A percentile compares a stretch with the other conserved stretches of the same genome.
phyloP scores from a whole-genome alignment of 164 flowering plant species.

The Santalum album region DNA sequence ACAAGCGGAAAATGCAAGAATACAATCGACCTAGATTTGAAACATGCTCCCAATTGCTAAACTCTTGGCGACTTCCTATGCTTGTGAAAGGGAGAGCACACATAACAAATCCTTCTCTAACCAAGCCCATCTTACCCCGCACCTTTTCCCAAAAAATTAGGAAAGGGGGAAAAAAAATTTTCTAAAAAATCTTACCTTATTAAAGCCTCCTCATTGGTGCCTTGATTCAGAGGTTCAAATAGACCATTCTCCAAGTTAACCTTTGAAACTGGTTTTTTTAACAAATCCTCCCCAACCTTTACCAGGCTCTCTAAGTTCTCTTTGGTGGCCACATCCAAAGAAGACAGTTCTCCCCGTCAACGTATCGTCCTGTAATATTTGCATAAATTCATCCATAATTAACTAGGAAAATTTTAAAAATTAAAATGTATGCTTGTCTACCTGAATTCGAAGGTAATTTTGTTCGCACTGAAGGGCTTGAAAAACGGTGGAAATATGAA shows the following conservation, averaged over 20 bases:
- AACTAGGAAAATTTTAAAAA: too few species aligned
- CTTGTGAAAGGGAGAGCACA: too few species aligned
- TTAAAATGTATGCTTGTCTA: not conserved
- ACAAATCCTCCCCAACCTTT: not conserved
- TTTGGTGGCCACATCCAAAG: not conserved
- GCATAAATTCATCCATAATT: not conserved
- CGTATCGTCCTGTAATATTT: not conserved
- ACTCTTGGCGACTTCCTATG: too few species aligned
- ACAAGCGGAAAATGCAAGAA: too few species aligned
- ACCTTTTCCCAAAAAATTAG: too few species aligned
- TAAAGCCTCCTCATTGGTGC: not conserved
- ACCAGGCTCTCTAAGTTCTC: not conserved
- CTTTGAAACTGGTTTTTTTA: slow-evolving; percentile 1
- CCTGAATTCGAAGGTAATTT: slow-evolving; percentile 31
- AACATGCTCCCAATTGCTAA: too few species aligned
- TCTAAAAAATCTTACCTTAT: not conserved
- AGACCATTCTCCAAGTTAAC: not conserved
- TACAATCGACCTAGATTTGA: too few species aligned
- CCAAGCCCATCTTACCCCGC: too few species aligned
- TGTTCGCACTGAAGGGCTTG: slow-evolving; percentile 17
- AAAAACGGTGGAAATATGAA: slow-evolving; percentile 18
- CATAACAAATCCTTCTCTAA: too few species aligned
- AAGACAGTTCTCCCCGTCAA: not conserved
- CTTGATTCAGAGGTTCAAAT: not conserved
- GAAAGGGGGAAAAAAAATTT: too few species aligned